These are phyloP conservation scores for Fusarium solani-melongenae DNA, from an alignment of 2,329 filamentous ascomycete species.

Conservation along the genomic window DNA sequence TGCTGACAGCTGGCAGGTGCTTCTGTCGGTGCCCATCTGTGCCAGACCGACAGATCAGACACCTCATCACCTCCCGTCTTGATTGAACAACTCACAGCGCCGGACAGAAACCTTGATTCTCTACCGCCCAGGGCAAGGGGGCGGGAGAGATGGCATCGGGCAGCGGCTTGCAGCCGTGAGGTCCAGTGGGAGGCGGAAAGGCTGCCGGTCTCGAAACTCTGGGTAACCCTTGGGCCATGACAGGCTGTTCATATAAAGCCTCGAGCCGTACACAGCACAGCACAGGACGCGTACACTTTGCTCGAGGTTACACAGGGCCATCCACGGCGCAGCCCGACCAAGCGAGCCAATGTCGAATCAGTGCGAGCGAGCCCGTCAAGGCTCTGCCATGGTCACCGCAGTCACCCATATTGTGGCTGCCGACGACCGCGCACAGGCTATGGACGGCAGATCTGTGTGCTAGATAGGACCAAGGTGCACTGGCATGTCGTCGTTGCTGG, in stretches of 20 bases:
- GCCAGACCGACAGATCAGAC: slow-evolving; percentile 21
- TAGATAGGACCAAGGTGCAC: background rate
- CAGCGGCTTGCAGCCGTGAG: background rate
- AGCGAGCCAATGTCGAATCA: slow-evolving; percentile 32
- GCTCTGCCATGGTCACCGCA: slow-evolving; percentile 6
- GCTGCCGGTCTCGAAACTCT: background rate
- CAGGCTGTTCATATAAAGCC: slow-evolving; percentile 10
- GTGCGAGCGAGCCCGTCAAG: slow-evolving; percentile 1
- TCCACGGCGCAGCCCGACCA: slow-evolving; percentile 18
- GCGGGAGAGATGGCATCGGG: background rate
- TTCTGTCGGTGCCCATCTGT: slow-evolving; percentile 23
- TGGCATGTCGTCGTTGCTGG: slow-evolving; percentile 7
- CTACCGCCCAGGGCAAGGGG: background rate
- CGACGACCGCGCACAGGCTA: slow-evolving; percentile 3
- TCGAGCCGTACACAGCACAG: slow-evolving; percentile 18
- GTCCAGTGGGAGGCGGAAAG: background rate
- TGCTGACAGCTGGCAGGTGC: slow-evolving; percentile 23
- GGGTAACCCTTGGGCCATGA: background rate
- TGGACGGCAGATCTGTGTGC: background rate
- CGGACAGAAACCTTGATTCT: background rate
- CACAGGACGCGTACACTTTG: slow-evolving; percentile 23
- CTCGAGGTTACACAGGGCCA: slow-evolving; percentile 31
- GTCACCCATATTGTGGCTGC: slow-evolving; percentile 16
- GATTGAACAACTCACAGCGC: background rate
- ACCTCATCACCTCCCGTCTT: background rate